Conservation (phyloP, 1,284 basidiomycete species). For the Cryptococcus deneoformans region DNA sequence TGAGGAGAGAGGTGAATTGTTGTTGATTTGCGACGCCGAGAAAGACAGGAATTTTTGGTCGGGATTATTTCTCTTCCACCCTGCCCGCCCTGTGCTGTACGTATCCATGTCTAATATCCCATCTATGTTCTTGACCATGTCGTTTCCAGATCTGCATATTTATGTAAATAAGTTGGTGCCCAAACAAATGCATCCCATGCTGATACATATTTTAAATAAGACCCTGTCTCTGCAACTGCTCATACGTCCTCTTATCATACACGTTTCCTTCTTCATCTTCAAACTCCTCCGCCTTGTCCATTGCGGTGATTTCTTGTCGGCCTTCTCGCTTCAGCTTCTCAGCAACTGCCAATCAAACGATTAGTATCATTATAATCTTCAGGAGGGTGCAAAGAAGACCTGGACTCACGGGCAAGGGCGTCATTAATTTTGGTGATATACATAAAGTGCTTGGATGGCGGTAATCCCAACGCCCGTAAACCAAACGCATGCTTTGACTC, state of each 20-base stretch:
- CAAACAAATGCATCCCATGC: too few relatives aligned
- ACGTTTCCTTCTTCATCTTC: conserved; percentile 98
- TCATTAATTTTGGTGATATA: conserved; percentile 98
- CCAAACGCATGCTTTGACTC: conserved; percentile 97
- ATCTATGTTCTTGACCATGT: too few relatives aligned
- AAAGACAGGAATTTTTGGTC: too few relatives aligned
- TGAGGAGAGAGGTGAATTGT: too few relatives aligned
- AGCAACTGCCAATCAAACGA: conserved; percentile 61
- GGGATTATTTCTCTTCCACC: too few relatives aligned
- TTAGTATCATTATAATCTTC: background rate
- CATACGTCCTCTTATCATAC: conserved; percentile 56
- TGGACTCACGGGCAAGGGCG: conserved; percentile 76
- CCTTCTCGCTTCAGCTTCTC: conserved; percentile 95
- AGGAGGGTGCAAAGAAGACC: background rate
- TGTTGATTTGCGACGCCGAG: too few relatives aligned
- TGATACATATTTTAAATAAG: conserved; percentile 29
- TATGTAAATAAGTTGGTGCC: too few relatives aligned
- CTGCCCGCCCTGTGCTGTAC: too few relatives aligned
- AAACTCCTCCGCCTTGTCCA: conserved; percentile 93
- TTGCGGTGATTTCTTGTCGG: conserved; percentile 80
- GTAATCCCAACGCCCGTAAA: conserved; percentile 94
- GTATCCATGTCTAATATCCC: too few relatives aligned
- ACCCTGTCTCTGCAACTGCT: conserved; percentile 48
- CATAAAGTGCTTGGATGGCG: conserved; percentile 92
- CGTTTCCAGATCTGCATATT: too few relatives aligned